Evolutionary conservation across 2,329 filamentous ascomycete genomes (phyloP), one percentile per base, ranked within the genome.

Genomic region (Aureobasidium sp.): DNA sequence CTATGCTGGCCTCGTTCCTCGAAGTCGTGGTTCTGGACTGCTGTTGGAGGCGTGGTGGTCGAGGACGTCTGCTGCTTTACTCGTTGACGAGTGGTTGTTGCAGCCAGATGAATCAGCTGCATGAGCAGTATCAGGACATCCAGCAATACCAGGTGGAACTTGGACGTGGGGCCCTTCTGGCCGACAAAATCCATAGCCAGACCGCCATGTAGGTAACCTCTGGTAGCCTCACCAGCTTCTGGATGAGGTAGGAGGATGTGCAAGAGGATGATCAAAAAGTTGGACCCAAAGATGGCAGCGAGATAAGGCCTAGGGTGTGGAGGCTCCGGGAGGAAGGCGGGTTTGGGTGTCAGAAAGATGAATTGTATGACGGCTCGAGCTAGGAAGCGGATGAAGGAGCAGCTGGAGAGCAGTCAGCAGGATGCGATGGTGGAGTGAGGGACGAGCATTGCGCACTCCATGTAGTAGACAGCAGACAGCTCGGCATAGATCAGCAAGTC

Each of bases 131-230:
- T 74, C 39, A 84, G 69, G 8, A 81, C 45, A 68, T 87, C 84
- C 64, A 86, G 72, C 3, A 74, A 67, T 4, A 82, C 67, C 13
- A 87, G 74, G 65, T 78, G 77, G 52, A 79, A 69, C 67, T 80
- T 81, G 58, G 81, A 79, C 3, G 80, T 78, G 3, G 83, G 83
- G 2, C 79, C 81, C 65, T 80, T 77, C 70, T 86, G 82, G n/a
- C 85, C 84, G 59, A 87, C 81, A 67, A 87, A 86, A 71, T 87
- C 84, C 67, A 87, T 83, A 66, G 85, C 78, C 54, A 86, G 66
- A 2, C 85, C 83, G 6, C 85, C 84, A 68, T 86, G 83, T 13
- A 86, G 73, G 69, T 86, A 86, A 34, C 77, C 78, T 65, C 78
- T 67, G 5, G 78, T 79, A 25, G 75, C 75, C 65, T 80, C 78